phyloP scores from a whole-genome alignment of 2,329 filamentous ascomycete genomes.

The Fusarium paranaense region DNA sequence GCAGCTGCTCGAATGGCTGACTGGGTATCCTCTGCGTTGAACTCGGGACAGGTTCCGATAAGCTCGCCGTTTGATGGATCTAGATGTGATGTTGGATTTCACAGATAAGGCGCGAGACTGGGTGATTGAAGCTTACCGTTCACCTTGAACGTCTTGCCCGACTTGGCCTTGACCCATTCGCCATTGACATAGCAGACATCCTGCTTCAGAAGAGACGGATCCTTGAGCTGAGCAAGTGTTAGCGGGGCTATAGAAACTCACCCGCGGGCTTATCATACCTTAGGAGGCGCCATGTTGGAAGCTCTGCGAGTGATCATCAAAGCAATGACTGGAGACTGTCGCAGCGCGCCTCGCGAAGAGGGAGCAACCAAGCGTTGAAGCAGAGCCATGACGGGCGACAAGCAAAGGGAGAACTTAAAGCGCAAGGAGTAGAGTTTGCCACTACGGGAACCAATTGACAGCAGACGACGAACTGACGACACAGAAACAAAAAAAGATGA shows the following conservation, averaged over 20 bases:
- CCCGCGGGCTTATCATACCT: slow-evolving; percentile 47
- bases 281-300: slow-evolving; percentile 60
- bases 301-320: slow-evolving; percentile 52
- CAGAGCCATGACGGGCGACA: slow-evolving; percentile 44
- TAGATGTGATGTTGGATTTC: slow-evolving; percentile 43
- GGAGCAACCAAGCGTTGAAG: slow-evolving; percentile 47
- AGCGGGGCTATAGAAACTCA: background rate
- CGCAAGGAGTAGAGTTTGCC: background rate
- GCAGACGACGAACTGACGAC: background rate
- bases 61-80: slow-evolving; percentile 86
- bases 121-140: slow-evolving; percentile 61
- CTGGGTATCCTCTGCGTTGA: slow-evolving; percentile 80
- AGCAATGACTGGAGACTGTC: slow-evolving; percentile 46
- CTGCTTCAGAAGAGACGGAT: slow-evolving; percentile 85
- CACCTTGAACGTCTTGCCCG: slow-evolving; percentile 92
- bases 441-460: background rate
- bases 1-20: slow-evolving; percentile 86
- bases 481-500: background rate
- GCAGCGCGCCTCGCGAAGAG: slow-evolving; percentile 42
- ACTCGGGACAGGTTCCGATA: slow-evolving; percentile 88
- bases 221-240: slow-evolving; percentile 69
- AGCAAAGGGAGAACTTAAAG: background rate
- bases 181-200: slow-evolving; percentile 89
- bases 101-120: background rate
- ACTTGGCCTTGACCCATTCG: slow-evolving; percentile 87